Base-by-base conservation (phyloP, 768 basidiomycete genomes). In the Pilatotrama ljubarskyi region DNA sequence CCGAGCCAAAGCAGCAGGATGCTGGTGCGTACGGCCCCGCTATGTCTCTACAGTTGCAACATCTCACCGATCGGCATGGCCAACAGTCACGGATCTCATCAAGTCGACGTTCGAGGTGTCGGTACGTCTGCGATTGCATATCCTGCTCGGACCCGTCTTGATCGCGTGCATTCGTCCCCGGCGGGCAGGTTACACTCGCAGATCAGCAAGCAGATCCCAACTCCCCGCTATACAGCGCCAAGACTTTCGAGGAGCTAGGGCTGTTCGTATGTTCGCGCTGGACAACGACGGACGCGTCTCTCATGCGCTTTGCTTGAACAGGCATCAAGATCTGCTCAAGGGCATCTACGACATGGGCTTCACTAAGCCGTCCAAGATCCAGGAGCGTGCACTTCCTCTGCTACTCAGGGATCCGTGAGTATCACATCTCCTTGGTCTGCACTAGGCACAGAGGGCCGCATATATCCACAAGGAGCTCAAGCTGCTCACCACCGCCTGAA, bases 351-450 rank as follows among this genome's bases (percentile, higher is more conserved):
- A 90, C 44, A 90, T 97, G 85, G 93, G 93, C 20, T 99, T 98
- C 75, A 90, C 92, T 52, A 97, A 95, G 74, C 97, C 97, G 8
- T 98, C 95, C 32, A 98, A 98, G 77, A 98, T 99, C 64, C 97
- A 99, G 77, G 96, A 98, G 78, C 87, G 91, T 63, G 97, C 97
- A 18, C 78, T 98, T 7, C 97, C 97, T 1, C 80, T 99, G 24
- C 82, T 98, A 32, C 85, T 99, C 9, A 71, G 85, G 51, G 88
- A 96, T 69, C 97, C 96, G 95, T 97, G 68, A 67, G 89, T 78
- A 13, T 13, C 24, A 14, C 25, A 52, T 36, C 38, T 20, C 13
- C 9, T 41, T 15, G 29, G 9, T 13, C 5, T 26, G 36, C 7
- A 4, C 22, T 24, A 44, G 43, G 43, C 20, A 15, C 43, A 25